These are phyloP conservation scores for Naematelia aurantialba DNA, from an alignment of 768 basidiomycete species.

Conservation along the genomic window DNA sequence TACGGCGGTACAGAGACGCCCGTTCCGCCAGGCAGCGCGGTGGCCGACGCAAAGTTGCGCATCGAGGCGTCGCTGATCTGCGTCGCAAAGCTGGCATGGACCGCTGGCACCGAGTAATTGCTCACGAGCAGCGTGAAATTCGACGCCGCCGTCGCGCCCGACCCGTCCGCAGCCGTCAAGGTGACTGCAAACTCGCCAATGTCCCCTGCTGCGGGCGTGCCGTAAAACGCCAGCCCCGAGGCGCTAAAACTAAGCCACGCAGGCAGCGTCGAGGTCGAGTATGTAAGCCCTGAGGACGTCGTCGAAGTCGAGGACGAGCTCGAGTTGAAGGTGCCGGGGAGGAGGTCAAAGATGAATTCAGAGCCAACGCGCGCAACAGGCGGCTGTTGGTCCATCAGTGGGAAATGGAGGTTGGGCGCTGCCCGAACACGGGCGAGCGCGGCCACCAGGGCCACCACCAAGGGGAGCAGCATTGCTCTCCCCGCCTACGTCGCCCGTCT, in stretches of 20 bases:
- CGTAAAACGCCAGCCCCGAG: constrained; percentile 60
- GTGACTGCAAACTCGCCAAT: constrained; percentile 63
- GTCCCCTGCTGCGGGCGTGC: constrained; percentile 64
- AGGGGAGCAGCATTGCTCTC: constrained; percentile 16
- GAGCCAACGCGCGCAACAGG: constrained; percentile 66
- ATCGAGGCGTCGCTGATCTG: constrained; percentile 65
- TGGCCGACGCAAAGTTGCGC: constrained; percentile 49
- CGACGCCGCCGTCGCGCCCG: constrained; percentile 49
- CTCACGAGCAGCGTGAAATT: constrained; percentile 43
- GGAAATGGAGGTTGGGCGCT: constrained; percentile 55
- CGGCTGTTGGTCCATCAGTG: constrained; percentile 71
- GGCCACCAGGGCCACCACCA: constrained; percentile 23
- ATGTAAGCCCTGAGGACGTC: constrained; percentile 52
- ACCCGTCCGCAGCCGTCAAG: constrained; percentile 58
- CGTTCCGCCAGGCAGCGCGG: constrained; percentile 40
- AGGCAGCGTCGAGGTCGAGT: constrained; percentile 62
- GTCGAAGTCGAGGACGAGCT: constrained; percentile 59
- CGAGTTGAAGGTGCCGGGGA: too few species aligned
- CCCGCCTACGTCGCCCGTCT: too few species aligned
- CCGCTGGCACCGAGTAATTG: constrained; percentile 58
- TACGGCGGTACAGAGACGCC: constrained; percentile 69
- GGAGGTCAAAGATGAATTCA: constrained; percentile 67
- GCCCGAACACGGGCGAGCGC: constrained; percentile 18
- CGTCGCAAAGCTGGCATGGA: constrained; percentile 62
- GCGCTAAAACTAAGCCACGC: constrained; percentile 74